Evolutionary conservation across 148 eudicot species (phyloP).

Genomic region (Rheum nobile): DNA sequence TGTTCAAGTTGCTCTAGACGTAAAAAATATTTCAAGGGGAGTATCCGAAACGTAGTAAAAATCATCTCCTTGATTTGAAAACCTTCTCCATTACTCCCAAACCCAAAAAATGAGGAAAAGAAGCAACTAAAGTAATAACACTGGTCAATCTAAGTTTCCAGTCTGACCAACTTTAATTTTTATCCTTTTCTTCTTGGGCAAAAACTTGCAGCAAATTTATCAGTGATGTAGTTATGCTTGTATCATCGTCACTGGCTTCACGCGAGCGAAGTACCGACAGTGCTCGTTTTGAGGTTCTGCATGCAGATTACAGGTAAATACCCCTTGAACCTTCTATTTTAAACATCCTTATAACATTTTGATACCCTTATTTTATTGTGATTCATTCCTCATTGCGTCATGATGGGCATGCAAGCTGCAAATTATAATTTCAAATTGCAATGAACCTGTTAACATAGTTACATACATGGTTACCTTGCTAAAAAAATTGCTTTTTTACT

Average conservation of each 20-base stretch:
- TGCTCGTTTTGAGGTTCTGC: slow-evolving; percentile 86
- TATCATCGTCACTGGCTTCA: slow-evolving; percentile 65
- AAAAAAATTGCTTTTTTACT: neutral
- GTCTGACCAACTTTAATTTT: neutral
- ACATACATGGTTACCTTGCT: neutral
- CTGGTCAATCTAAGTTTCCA: neutral
- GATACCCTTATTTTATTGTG: neutral
- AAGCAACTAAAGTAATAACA: neutral
- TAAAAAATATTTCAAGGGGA: neutral
- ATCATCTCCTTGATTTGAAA: neutral
- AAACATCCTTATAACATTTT: neutral
- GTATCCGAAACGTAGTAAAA: neutral
- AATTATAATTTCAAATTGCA: neutral
- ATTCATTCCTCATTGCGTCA: neutral
- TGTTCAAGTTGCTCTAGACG: neutral
- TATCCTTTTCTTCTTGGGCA: neutral
- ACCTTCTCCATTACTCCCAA: neutral
- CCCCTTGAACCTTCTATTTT: neutral
- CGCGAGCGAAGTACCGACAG: slow-evolving; percentile 75
- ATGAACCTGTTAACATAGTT: neutral
- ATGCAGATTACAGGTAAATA: slow-evolving; percentile 62
- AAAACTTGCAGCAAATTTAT: slow-evolving; percentile 63
- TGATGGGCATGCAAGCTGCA: neutral
- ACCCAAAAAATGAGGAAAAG: neutral
- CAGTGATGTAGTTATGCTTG: slow-evolving; percentile 72